Conservation (phyloP, 192 early-diverging fungal genomes). For the Linderina pennispora region DNA sequence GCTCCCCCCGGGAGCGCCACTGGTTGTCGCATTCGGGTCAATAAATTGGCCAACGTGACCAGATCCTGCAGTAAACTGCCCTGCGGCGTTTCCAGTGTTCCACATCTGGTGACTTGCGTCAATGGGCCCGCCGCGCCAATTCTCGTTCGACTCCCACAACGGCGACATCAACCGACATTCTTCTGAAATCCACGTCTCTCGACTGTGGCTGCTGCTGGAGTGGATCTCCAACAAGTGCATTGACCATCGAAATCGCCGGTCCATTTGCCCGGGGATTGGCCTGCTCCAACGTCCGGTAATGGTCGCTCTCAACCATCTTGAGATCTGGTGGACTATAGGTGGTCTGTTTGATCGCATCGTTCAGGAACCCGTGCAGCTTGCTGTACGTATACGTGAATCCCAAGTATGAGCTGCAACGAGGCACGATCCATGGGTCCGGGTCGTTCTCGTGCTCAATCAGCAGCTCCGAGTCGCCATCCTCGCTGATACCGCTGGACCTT, state of each 20-base stretch:
- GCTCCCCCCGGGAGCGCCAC: too few species aligned
- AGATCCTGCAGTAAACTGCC: too few species aligned
- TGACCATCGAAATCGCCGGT: not conserved
- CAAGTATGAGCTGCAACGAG: slow-evolving; percentile 40
- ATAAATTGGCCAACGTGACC: too few species aligned
- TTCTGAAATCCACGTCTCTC: too few species aligned
- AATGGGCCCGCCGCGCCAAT: too few species aligned
- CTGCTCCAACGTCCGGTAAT: not conserved
- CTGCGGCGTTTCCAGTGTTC: too few species aligned
- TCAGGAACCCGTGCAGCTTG: slow-evolving; percentile 37
- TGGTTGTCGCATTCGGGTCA: too few species aligned
- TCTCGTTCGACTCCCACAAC: too few species aligned
- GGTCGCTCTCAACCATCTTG: slow-evolving; percentile 4
- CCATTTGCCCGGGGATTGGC: not conserved
- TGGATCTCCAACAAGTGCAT: not conserved
- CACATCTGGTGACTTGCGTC: too few species aligned
- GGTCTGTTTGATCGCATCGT: slow-evolving; percentile 43
- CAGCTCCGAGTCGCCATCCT: not conserved
- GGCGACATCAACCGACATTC: too few species aligned
- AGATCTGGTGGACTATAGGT: slow-evolving; percentile 39
- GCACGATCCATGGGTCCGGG: slow-evolving; percentile 44
- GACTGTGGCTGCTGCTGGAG: too few species aligned
- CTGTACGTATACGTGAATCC: slow-evolving; percentile 41
- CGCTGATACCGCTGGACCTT: not conserved
- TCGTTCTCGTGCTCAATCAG: slow-evolving; percentile 30